Evolutionary conservation across 2,329 filamentous ascomycete species (phyloP).

Genomic region (Hypoxylon sp.): DNA sequence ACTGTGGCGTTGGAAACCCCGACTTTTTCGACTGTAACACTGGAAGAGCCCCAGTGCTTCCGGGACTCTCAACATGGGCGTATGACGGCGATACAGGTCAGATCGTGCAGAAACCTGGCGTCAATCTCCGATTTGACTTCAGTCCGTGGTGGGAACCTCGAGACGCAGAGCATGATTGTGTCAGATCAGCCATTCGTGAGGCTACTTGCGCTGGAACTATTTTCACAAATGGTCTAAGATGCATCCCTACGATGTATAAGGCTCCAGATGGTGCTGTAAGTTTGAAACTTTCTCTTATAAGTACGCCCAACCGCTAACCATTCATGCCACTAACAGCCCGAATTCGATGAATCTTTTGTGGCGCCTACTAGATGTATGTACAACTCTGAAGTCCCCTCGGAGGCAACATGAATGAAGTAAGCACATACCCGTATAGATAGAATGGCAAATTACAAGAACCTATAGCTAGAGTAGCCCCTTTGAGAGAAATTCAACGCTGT

Average conservation of each 20-base stretch:
- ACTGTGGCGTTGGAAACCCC: constrained; percentile 22
- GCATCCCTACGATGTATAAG: constrained; percentile 25
- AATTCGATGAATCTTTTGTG: constrained; percentile 32
- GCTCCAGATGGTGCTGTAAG: constrained; percentile 21
- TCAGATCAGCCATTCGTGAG: constrained; percentile 31
- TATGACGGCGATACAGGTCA: constrained; percentile 8
- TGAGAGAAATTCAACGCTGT: background rate
- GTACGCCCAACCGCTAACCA: background rate
- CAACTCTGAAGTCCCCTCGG: constrained; percentile 21
- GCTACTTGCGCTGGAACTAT: constrained; percentile 27
- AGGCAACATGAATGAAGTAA: constrained; percentile 14
- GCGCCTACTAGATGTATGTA: constrained; percentile 17
- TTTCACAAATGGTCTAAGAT: constrained; percentile 30
- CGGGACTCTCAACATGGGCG: constrained; percentile 19
- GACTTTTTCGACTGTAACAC: constrained; percentile 37
- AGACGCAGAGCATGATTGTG: constrained; percentile 38
- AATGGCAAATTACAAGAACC: background rate
- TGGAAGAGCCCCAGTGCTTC: constrained; percentile 18
- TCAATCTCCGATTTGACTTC: constrained; percentile 41
- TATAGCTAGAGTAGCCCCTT: background rate
- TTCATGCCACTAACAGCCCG: constrained; percentile 7
- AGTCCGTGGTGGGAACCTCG: constrained; percentile 26
- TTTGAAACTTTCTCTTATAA: background rate
- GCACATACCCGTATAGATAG: too few relatives aligned
- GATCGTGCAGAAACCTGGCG: constrained; percentile 15